Evolutionary conservation across 129 eudicot genomes (phyloP).

Genomic region (Rutidosis leptorrhynchoides): DNA sequence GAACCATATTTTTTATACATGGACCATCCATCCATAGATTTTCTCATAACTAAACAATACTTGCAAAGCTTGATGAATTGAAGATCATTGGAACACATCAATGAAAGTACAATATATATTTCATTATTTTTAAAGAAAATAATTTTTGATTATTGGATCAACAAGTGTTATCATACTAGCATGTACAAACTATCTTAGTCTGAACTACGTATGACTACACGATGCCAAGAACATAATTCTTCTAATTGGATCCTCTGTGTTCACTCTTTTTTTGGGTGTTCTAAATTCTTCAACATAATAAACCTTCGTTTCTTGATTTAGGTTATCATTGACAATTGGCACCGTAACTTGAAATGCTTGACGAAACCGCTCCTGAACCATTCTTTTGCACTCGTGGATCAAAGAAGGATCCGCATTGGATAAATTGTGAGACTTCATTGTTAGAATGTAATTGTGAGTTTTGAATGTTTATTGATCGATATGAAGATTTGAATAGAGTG

Average conservation of each 20-base stretch:
- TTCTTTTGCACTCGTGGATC: slow-evolving; percentile 50
- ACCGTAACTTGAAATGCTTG: slow-evolving; percentile 30
- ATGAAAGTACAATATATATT: not conserved
- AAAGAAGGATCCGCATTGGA: slow-evolving; percentile 40
- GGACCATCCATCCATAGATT: too few relatives aligned
- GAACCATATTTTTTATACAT: too few relatives aligned
- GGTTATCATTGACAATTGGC: slow-evolving; percentile 9
- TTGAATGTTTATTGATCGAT: not conserved
- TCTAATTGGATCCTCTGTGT: slow-evolving; percentile 60
- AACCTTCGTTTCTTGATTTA: slow-evolving; percentile 2
- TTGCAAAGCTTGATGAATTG: too few relatives aligned
- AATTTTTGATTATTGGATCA: slow-evolving; percentile 4
- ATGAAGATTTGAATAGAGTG: slow-evolving; percentile 23
- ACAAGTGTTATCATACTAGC: slow-evolving; percentile 12
- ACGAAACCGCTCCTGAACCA: slow-evolving; percentile 44
- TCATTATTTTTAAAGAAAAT: slow-evolving; percentile 17
- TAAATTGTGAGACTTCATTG: slow-evolving; percentile 57
- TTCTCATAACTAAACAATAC: too few relatives aligned
- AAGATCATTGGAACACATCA: too few relatives aligned
- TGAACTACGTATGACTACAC: slow-evolving; percentile 63
- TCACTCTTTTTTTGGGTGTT: slow-evolving; percentile 34
- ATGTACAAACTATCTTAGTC: not conserved
- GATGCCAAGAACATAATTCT: slow-evolving; percentile 76
- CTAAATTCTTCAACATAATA: slow-evolving; percentile 23
- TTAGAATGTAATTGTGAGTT: not conserved